Evolutionary conservation across 1,284 basidiomycete species (phyloP), one percentile per base, ranked within the genome.

Genomic region (Apiotrichum gracile): DNA sequence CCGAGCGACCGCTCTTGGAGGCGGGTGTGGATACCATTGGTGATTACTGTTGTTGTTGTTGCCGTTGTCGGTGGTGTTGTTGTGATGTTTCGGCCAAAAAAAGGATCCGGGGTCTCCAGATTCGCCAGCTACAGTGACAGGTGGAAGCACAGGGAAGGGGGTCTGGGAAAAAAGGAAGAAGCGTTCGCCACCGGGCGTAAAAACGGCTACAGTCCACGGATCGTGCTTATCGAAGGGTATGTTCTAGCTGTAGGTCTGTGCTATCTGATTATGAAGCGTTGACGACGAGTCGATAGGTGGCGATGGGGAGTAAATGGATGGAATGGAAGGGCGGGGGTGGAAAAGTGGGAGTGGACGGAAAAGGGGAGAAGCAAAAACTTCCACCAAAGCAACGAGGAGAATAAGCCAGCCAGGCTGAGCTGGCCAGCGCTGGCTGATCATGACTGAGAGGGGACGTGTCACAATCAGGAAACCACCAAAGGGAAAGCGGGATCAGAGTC

Each of bases 21-120:
- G 71, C 64, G 22, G 71, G 71, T 10, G 65, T 66, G 12, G 68
- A 66, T 22, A 68, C 66, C 71, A 73, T 73, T n/a, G n/a, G n/a
- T n/a, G 25, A 5, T 52, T 14, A 22, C 4, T 31, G 37, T 24
- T 41, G 24, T 25, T 21, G 37, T 38, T 38, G 35, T 17, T 37
- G 35, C 8, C 8, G 35, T 17, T 33, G 29, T 21, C n/a, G n/a
- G n/a, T n/a, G n/a, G n/a, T 21, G 37, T 38, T 38, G 37, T 38
- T 38, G 37, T 21, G 19, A 6, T 10, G 17, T 21, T 5, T 5
- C 19, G 37, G 6, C 9, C 21, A 9, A 14, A 17, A n/a, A 35
- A n/a, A 35, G n/a, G n/a, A 19, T 38, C 19, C 17, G 7, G 8
- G 10, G 9, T 17, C 9, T 19, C n/a, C n/a, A n/a, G n/a, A n/a